These are phyloP conservation scores for Oldenlandia corymbosa DNA, from an alignment of 257 asterid genomes.

Conservation along the genomic window DNA sequence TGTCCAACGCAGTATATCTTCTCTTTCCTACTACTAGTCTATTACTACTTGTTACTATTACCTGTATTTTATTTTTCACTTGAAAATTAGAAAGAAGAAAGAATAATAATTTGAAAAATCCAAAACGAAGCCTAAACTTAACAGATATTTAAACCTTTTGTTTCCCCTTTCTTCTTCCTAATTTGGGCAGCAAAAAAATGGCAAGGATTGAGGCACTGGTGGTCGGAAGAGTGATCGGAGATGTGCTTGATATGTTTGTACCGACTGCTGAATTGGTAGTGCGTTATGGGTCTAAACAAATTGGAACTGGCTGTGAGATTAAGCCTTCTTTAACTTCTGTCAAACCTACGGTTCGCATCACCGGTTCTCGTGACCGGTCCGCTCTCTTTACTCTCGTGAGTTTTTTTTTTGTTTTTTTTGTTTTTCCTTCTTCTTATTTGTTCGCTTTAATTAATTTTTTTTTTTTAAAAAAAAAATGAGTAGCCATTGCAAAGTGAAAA, in stretches of 20 bases:
- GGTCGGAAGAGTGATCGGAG: conserved; percentile 46
- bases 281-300: conserved; percentile 23
- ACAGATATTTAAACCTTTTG: too few relatives aligned
- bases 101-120: too few relatives aligned
- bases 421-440: background rate
- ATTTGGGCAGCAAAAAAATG: too few relatives aligned
- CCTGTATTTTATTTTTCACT: too few relatives aligned
- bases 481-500: too few relatives aligned
- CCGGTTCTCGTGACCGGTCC: conserved; percentile 22
- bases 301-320: conserved; percentile 31
- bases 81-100: too few relatives aligned
- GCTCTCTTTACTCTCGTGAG: conserved; percentile 46
- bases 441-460: background rate
- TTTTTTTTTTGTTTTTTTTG: background rate
- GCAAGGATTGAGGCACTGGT: conserved; percentile 44
- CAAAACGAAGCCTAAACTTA: too few relatives aligned
- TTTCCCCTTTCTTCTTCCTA: too few relatives aligned
- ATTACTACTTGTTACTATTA: too few relatives aligned
- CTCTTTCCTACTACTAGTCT: background rate
- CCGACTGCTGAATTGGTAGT: conserved; percentile 37
- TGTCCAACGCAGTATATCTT: background rate
- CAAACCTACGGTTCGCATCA: conserved; percentile 32
- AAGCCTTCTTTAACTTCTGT: conserved; percentile 30
- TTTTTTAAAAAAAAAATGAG: background rate
- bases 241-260: conserved; percentile 49